These are phyloP conservation scores for Diutina mesorugosa DNA, from an alignment of 1,139 yeast species.

Conservation along the genomic window DNA sequence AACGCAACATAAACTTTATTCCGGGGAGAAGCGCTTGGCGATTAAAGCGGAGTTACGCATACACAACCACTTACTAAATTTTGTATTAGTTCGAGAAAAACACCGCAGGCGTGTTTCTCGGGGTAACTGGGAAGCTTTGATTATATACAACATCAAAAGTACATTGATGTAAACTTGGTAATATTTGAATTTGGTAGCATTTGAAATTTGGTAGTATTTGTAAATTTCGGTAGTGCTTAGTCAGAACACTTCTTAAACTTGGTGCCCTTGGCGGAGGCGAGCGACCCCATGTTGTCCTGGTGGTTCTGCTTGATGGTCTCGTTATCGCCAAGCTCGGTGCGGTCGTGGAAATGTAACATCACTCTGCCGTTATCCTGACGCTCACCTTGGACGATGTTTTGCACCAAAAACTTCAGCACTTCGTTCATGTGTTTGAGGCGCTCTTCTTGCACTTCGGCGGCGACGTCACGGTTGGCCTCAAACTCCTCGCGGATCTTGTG, in stretches of 20 bases:
- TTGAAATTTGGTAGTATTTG: no score
- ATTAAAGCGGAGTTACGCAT: no score
- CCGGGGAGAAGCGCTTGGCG: no score
- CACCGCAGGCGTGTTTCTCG: no score
- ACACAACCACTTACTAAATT: no score
- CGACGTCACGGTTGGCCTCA: conserved; percentile 17
- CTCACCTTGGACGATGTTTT: conserved; percentile 78
- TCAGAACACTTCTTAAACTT: background rate
- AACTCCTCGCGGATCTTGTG: conserved; percentile 51
- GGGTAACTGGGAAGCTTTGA: no score
- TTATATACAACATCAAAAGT: no score
- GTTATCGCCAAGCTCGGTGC: conserved; percentile 87
- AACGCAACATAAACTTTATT: no score
- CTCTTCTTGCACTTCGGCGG: conserved; percentile 34
- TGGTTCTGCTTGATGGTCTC: conserved; percentile 32
- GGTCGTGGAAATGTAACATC: conserved; percentile 57
- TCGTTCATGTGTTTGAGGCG: conserved; percentile 48
- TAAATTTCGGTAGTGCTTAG: background rate
- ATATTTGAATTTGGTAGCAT: no score
- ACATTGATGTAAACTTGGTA: no score
- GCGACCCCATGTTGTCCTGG: conserved; percentile 24
- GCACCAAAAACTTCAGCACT: conserved; percentile 51
- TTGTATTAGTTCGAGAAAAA: no score
- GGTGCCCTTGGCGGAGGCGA: conserved; percentile 25
- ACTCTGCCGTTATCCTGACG: conserved; percentile 34